Percentiles rank a stretch among this genome's conserved stretches.
These are phyloP conservation scores for Tranzscheliella williamsii DNA, from an alignment of 1,284 basidiomycete species.

Conservation along the genomic window DNA sequence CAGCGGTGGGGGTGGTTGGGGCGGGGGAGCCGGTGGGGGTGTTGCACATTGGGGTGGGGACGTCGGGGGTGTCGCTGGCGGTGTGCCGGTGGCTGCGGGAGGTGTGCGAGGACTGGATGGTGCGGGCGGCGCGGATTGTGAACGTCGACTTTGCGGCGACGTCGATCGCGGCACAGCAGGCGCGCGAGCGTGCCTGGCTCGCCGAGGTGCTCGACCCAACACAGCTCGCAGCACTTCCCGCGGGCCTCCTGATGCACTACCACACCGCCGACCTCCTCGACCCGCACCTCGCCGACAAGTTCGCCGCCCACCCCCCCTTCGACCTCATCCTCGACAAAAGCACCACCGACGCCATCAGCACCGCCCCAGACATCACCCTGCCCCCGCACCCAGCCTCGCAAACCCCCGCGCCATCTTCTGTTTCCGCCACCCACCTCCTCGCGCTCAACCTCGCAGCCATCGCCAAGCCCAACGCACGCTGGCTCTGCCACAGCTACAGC, in stretches of 20 bases:
- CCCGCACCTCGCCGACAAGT: background rate
- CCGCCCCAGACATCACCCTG: constrained; percentile 7
- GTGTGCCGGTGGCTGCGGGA: background rate
- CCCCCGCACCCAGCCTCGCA: background rate
- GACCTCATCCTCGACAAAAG: constrained; percentile 38
- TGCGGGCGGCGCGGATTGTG: constrained; percentile 6
- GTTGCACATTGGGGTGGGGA: constrained; percentile 35
- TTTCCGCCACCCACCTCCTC: constrained; percentile 14
- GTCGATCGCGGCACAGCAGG: constrained; percentile 11
- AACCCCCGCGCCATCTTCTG: background rate
- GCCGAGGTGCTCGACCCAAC: background rate
- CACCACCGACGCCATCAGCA: constrained; percentile 33
- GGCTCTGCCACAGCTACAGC: constrained; percentile 35
- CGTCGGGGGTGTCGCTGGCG: constrained; percentile 15
- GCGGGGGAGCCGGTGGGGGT: constrained; percentile 6
- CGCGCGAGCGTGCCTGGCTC: background rate
- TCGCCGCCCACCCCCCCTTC: background rate
- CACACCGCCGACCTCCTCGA: constrained; percentile 13
- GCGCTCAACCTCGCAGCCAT: constrained; percentile 5
- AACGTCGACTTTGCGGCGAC: constrained; percentile 22
- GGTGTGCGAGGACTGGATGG: constrained; percentile 10
- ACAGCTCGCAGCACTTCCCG: background rate
- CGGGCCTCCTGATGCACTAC: constrained; percentile 11
- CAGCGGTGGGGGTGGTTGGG: too few relatives aligned
- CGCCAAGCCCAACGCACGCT: background rate